Evolutionary conservation across 2,329 filamentous ascomycete genomes (phyloP).

Genomic region (Trichoderma aggressivum): DNA sequence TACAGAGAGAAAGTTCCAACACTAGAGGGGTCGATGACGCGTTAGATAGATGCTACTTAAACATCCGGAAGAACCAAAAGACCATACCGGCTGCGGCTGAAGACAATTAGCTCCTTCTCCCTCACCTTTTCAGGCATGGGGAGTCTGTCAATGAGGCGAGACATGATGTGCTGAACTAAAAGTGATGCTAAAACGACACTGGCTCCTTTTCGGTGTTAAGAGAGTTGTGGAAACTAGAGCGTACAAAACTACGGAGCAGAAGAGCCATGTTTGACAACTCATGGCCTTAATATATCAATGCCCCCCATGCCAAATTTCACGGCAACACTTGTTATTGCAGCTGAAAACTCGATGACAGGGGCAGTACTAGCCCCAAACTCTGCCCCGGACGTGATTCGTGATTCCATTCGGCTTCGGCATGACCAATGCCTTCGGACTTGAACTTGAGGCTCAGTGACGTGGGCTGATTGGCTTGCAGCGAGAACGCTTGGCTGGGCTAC

Average conservation of each 20-base stretch:
- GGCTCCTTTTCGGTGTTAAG: background rate
- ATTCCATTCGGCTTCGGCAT: background rate
- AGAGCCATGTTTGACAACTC: background rate
- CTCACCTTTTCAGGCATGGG: conserved; percentile 30
- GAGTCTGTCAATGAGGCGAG: conserved; percentile 35
- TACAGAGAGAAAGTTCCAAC: conserved; percentile 37
- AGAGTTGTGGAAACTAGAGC: background rate
- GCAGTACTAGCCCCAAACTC: background rate
- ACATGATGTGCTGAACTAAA: conserved; percentile 25
- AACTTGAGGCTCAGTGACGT: background rate
- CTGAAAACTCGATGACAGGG: background rate
- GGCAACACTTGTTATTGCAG: background rate
- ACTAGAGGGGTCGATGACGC: conserved; percentile 20
- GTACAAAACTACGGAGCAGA: background rate
- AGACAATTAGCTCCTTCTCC: conserved; percentile 36
- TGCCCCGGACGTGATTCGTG: background rate
- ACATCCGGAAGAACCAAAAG: background rate
- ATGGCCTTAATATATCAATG: background rate
- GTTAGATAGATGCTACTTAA: background rate
- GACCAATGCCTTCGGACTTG: background rate
- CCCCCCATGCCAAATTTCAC: background rate
- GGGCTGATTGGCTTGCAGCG: background rate
- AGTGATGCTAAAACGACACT: background rate
- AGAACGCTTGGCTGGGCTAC: background rate
- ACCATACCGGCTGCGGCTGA: conserved; percentile 37